phyloP scores from a whole-genome alignment of 257 asterid genomes.

The Mitragyna speciosa region DNA sequence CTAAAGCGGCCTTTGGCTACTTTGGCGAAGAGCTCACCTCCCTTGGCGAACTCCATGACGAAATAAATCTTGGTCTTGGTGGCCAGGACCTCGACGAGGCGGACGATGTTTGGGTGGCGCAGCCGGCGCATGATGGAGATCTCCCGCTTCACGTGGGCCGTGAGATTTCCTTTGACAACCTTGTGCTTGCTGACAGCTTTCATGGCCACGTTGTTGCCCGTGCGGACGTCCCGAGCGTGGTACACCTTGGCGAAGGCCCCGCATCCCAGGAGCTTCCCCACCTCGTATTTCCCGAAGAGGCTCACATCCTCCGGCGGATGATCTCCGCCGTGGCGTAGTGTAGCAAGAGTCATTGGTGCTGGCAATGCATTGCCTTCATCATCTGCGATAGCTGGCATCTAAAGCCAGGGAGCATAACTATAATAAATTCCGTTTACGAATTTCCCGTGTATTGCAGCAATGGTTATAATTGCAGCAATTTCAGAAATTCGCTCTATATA shows the following conservation, averaged over 20 bases:
- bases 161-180: conserved; percentile 41
- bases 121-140: conserved; percentile 67
- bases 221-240: conserved; percentile 51
- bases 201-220: conserved; percentile 65
- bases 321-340: neutral
- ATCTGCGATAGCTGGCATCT: conserved; percentile 7
- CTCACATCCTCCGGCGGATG: neutral
- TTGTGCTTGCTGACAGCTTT: conserved; percentile 62
- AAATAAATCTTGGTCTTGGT: conserved; percentile 63
- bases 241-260: conserved; percentile 86
- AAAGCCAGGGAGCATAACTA: neutral
- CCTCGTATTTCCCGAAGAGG: conserved; percentile 58
- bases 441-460: conserved; percentile 3
- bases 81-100: conserved; percentile 67
- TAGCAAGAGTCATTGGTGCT: neutral
- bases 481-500: too few species aligned
- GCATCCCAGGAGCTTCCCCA: conserved; percentile 64
- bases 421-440: neutral
- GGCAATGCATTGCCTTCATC: conserved; percentile 5
- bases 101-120: conserved; percentile 76
- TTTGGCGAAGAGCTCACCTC: conserved; percentile 71
- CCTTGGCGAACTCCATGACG: conserved; percentile 76
- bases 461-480: too few species aligned
- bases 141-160: conserved; percentile 57
- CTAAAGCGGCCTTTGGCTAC: conserved; percentile 61